phyloP scores from a whole-genome alignment of 2,329 filamentous ascomycete genomes.

The Chrysoporthe austroafricana region DNA sequence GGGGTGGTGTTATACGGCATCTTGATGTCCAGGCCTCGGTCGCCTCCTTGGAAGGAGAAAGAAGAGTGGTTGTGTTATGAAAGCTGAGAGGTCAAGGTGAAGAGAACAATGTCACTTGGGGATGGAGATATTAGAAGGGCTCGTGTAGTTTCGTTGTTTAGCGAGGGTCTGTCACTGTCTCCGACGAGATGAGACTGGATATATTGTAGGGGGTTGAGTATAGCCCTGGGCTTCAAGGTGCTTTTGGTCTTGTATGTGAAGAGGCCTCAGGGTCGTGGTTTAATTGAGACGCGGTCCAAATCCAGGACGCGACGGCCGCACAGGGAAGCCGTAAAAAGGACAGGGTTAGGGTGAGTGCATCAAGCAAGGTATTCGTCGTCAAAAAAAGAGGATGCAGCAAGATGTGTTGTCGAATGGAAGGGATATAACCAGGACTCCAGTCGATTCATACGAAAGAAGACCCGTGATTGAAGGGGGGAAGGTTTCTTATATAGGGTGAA shows the following conservation, averaged over 20 bases:
- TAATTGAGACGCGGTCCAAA: slow-evolving; percentile 31
- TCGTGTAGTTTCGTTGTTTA: neutral
- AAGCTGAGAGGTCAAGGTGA: neutral
- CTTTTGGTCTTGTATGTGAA: slow-evolving; percentile 17
- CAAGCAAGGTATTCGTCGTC: neutral
- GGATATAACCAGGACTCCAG: neutral
- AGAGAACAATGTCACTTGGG: neutral
- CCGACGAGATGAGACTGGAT: neutral
- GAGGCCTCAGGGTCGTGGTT: slow-evolving; percentile 1
- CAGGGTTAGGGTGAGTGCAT: neutral
- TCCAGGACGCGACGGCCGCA: slow-evolving; percentile 19
- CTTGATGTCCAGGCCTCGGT: slow-evolving; percentile 25
- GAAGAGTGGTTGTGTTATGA: neutral
- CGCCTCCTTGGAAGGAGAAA: neutral
- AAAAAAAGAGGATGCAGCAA: neutral
- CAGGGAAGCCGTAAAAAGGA: neutral
- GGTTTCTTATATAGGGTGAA: neutral
- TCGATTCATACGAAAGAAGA: neutral
- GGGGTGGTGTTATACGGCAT: slow-evolving; percentile 94
- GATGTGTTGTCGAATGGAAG: neutral
- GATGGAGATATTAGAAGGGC: neutral
- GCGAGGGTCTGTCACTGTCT: neutral
- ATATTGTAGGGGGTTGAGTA: neutral
- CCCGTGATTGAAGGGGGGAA: neutral
- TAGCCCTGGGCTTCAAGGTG: neutral